Base-by-base conservation (phyloP, 257 asterid genomes). In the Misopates orontium region DNA sequence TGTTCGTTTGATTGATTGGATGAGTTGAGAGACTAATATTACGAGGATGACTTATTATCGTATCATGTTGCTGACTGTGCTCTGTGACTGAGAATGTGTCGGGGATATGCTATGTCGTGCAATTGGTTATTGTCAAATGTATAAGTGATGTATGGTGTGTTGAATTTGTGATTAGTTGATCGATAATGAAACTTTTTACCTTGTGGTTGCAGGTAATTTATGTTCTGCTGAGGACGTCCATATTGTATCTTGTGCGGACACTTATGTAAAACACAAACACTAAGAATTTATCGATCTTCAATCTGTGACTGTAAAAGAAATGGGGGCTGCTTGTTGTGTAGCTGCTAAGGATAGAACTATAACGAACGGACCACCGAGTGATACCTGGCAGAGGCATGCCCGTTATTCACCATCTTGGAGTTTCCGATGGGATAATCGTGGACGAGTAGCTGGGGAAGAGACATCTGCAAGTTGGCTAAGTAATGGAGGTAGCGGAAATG, bases 301-400 rank as follows among this genome's bases (percentile, higher is more conserved):
- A 11, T 70, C 23, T 66, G 64, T 67, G 61, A 23, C 56, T 67
- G 78, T 74, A 80, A 87, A n/a, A 73, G 67, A 66, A 66, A 94
- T 94, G 99, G 99, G 99, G 24, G 90, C 99, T 68, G 99, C 89
- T 55, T 94, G 99, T 76, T 94, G 99, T 78, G 93, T 94, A 62
- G 97, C 96, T 75, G 88, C 95, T 50, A 88, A 81, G 85, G 78
- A 87, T 77, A 75, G 85, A 77, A 78, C 93, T 23, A 76, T 84
- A 60, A 72, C 83, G 42, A 84, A 80, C 77, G 89, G 85, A 60
- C 71, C 96, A 53, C 80, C 91, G 42, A 65, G 74, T 52, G 96
- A 86, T 50, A 56, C 75, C 60, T 64, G 85, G 63, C 92, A 84
- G 66, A 83, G 95, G 79, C 95, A 88, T 51, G 49, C 75, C 45